Percentiles rank a stretch among this genome's conserved stretches.
phyloP scores from a whole-genome alignment of 2,329 filamentous ascomycete species.

The Fusarium protoensiforme region DNA sequence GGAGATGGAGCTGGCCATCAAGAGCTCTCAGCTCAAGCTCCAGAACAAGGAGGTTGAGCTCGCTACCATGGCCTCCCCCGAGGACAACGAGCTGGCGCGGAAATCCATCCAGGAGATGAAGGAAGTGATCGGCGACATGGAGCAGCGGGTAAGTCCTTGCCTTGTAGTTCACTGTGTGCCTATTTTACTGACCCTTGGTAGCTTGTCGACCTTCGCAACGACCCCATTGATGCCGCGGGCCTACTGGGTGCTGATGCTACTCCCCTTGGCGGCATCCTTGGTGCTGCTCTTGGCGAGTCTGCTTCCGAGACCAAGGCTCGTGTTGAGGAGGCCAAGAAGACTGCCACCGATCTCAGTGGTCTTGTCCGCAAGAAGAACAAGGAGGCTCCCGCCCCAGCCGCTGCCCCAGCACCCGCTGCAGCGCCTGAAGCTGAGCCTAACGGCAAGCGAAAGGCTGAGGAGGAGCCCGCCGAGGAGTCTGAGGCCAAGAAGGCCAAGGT shows the following conservation, averaged over 20 bases:
- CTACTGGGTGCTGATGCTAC: constrained; percentile 55
- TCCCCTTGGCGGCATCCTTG: constrained; percentile 69
- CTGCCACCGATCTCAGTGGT: constrained; percentile 78
- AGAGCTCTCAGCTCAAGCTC: constrained; percentile 77
- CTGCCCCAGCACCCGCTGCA: constrained; percentile 36
- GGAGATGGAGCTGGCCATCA: constrained; percentile 80
- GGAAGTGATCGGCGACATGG: constrained; percentile 82
- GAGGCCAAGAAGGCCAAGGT: constrained; percentile 52
- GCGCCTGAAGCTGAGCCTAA: constrained; percentile 50
- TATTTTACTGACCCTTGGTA: constrained; percentile 43
- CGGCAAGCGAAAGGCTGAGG: constrained; percentile 51
- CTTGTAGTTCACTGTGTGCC: background rate
- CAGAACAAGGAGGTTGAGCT: constrained; percentile 76
- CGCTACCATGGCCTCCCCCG: constrained; percentile 69
- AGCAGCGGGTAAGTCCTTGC: constrained; percentile 69
- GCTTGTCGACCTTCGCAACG: constrained; percentile 74
- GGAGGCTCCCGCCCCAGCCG: constrained; percentile 26
- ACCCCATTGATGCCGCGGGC: constrained; percentile 59
- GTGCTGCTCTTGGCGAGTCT: constrained; percentile 71
- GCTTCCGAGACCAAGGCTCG: constrained; percentile 70
- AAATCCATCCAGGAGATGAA: constrained; percentile 77
- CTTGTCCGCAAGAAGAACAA: constrained; percentile 78
- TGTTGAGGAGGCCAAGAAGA: constrained; percentile 78
- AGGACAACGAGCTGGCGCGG: constrained; percentile 73
- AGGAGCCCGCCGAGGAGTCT: constrained; percentile 41